phyloP scores from a whole-genome alignment of 1,139 yeast genomes.

The Blastobotrys buckinghamii region DNA sequence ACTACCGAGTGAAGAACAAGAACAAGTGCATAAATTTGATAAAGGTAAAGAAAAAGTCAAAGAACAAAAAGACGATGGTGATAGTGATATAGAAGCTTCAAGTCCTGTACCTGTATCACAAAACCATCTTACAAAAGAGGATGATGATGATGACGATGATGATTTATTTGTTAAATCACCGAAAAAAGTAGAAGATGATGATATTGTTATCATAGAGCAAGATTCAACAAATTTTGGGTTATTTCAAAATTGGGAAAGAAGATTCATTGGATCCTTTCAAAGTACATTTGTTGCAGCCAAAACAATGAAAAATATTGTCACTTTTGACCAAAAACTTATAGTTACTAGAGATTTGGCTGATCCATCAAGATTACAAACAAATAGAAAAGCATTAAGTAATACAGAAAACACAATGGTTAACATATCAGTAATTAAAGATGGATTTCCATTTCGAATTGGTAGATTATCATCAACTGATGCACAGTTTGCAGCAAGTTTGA shows the following conservation, averaged over 20 bases:
- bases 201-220: conserved; percentile 5
- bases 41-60: no score
- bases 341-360: conserved; percentile 28
- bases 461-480: conserved; percentile 72
- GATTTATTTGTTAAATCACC: no score
- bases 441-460: conserved; percentile 57
- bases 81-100: neutral
- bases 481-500: conserved; percentile 57
- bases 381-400: conserved; percentile 9
- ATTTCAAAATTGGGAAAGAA: conserved; percentile 25
- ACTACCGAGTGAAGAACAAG: neutral
- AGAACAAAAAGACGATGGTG: neutral
- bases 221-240: conserved; percentile 6
- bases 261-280: conserved; percentile 64
- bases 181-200: conserved; percentile 2
- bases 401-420: conserved; percentile 32
- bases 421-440: conserved; percentile 24
- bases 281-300: conserved; percentile 82
- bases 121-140: neutral
- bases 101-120: neutral
- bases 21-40: no score
- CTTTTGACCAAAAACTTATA: conserved; percentile 45
- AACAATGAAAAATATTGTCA: conserved; percentile 52
- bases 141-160: conserved; percentile 1
- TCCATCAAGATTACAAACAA: conserved; percentile 1